Evolutionary conservation across 2,329 filamentous ascomycete genomes (phyloP), one percentile per base, ranked within the genome.

Genomic region (Aspergillus fumigatus): DNA sequence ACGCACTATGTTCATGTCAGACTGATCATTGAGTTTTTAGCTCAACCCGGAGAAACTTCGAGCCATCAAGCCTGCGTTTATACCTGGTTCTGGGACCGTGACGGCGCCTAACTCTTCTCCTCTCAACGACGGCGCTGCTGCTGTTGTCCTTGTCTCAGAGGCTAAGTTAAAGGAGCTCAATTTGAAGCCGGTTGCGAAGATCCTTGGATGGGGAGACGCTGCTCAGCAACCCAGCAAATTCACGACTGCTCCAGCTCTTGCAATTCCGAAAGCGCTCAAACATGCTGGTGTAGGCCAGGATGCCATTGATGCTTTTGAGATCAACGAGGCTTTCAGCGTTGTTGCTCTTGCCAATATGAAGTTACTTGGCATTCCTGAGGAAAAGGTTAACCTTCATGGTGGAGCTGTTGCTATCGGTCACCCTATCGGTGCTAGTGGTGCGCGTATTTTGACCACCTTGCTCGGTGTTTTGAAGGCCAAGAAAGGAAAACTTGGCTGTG

Each of bases 251-350:
- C 94, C 94, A 9, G 85, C 94, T 21, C 84, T 97, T 55, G 94
- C 94, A 64, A 95, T 99, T 68, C 94, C 94, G 74, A 99, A 97
- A 83, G 94, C 94, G 57, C 85, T 99, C 71, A 92, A 93, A 83
- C 93, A 99, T 78, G 94, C 94, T 59, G 89, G 90, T 61, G 79
- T 99, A 60, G 84, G 85, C 56, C 83, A 87, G 65, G 85, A 88
- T 62, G 82, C 90, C 58, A 83, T 99, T 57, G 93, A 97, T 70
- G 94, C 86, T 67, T 99, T 94, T 76, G 94, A 99, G 82, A 97
- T 99, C 82, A 99, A 99, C 82, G 94, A 99, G 82, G 94, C 94
- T 45, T 99, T 99, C 82, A 94, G 90, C 61, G 94, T 96, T 51
- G 94, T 99, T 62, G 91, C 94, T 41, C 84, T 99, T 52, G 92